phyloP scores from a whole-genome alignment of 495 filamentous ascomycete genomes.

The Xylaria scruposa region DNA sequence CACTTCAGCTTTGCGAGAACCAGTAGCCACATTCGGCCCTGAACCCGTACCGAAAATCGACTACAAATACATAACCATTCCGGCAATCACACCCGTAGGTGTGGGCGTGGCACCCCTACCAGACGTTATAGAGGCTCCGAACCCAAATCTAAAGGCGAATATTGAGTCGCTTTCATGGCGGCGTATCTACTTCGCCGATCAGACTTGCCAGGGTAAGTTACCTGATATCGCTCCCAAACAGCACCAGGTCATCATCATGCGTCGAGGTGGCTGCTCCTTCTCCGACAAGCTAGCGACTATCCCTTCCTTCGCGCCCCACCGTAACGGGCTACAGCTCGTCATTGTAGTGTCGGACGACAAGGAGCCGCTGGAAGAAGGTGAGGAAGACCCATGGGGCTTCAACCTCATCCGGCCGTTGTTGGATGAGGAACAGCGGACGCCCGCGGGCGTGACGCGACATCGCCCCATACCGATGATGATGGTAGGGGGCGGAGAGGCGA shows the following conservation, averaged over 20 bases:
- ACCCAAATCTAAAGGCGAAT: constrained; percentile 48
- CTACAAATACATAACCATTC: constrained; percentile 56
- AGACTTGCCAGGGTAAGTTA: constrained; percentile 69
- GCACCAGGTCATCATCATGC: constrained; percentile 84
- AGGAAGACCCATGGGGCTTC: constrained; percentile 40
- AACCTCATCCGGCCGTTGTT: constrained; percentile 70
- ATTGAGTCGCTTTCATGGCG: constrained; percentile 64
- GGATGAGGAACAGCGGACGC: constrained; percentile 75
- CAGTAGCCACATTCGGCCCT: constrained; percentile 43
- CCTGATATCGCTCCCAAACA: constrained; percentile 63
- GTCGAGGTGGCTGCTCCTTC: constrained; percentile 86
- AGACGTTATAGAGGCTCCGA: constrained; percentile 64
- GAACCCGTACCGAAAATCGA: constrained; percentile 40
- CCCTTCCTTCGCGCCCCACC: constrained; percentile 70
- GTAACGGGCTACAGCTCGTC: constrained; percentile 73
- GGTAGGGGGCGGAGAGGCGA: constrained; percentile 76
- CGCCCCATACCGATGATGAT: constrained; percentile 83
- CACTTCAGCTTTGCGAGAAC: constrained; percentile 59
- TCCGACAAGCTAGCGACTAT: constrained; percentile 82
- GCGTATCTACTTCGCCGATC: constrained; percentile 71
- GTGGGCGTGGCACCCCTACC: constrained; percentile 78
- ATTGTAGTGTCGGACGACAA: constrained; percentile 77
- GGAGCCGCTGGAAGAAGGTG: constrained; percentile 40
- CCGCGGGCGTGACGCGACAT: constrained; percentile 72
- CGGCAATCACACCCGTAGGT: constrained; percentile 76